Conservation (phyloP, 2,329 filamentous ascomycete genomes). For the Aquanectria penicillioides region DNA sequence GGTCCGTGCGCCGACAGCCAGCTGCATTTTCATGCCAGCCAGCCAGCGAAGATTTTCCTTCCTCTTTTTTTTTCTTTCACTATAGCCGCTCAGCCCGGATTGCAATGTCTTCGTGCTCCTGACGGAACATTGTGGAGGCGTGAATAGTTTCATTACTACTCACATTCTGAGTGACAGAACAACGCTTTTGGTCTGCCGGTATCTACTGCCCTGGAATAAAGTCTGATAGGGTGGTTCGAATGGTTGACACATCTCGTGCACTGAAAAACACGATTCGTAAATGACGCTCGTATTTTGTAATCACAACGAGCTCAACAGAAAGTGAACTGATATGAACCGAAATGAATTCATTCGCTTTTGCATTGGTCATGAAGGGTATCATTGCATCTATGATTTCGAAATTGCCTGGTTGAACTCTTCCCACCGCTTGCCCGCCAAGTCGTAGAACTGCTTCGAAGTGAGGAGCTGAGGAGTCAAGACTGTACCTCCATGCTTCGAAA, state of each 20-base stretch:
- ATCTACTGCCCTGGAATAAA: slow-evolving; percentile 87
- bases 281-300: not conserved
- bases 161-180: slow-evolving; percentile 69
- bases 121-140: slow-evolving; percentile 41
- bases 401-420: slow-evolving; percentile 48
- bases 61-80: slow-evolving; percentile 35
- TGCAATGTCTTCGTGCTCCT: slow-evolving; percentile 43
- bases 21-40: slow-evolving; percentile 18
- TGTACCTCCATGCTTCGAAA: slow-evolving; percentile 87
- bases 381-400: slow-evolving; percentile 40
- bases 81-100: slow-evolving; percentile 44
- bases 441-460: slow-evolving; percentile 70
- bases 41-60: slow-evolving; percentile 42
- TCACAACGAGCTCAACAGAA: not conserved
- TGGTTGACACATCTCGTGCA: slow-evolving; percentile 72
- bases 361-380: slow-evolving; percentile 37
- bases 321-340: not conserved
- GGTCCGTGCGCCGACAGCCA: slow-evolving; percentile 33
- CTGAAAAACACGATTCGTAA: not conserved
- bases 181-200: slow-evolving; percentile 71
- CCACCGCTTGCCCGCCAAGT: slow-evolving; percentile 49
- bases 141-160: slow-evolving; percentile 64
- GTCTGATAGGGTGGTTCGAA: slow-evolving; percentile 86
- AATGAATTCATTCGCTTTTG: not conserved
- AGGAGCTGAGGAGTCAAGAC: slow-evolving; percentile 70